Percentiles rank a stretch among this genome's conserved stretches.
These are phyloP conservation scores for Chloranthus sessilifolius DNA, from an alignment of 164 flowering plant genomes.

Conservation along the genomic window DNA sequence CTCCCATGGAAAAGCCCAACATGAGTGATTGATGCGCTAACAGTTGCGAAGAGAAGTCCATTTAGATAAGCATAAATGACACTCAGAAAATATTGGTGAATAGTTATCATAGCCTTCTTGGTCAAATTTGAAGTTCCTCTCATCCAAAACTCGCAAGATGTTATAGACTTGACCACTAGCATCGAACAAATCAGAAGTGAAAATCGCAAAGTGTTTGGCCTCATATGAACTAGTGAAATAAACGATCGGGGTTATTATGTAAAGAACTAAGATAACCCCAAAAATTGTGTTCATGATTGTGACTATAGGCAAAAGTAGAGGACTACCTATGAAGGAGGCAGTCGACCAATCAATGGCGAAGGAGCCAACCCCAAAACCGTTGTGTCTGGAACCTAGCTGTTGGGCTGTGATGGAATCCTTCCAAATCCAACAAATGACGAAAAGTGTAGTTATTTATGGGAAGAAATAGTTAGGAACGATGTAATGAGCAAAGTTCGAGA, in stretches of 20 bases:
- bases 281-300: constrained; percentile 35
- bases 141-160: constrained; percentile 25
- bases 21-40: constrained; percentile 53
- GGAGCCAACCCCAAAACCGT: constrained; percentile 58
- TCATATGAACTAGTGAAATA: constrained; percentile 48
- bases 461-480: constrained; percentile 34
- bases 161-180: constrained; percentile 32
- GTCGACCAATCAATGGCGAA: constrained; percentile 57
- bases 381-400: constrained; percentile 48
- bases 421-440: constrained; percentile 56
- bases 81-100: constrained; percentile 42
- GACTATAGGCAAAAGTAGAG: constrained; percentile 49
- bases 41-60: constrained; percentile 51
- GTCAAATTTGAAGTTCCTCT: constrained; percentile 23
- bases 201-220: constrained; percentile 48
- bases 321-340: constrained; percentile 42
- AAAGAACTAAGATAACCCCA: constrained; percentile 33
- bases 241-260: constrained; percentile 35
- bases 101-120: constrained; percentile 35
- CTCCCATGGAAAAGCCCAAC: constrained; percentile 53
- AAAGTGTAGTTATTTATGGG: constrained; percentile 44
- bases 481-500: constrained; percentile 39
- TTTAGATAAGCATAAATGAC: constrained; percentile 31
- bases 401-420: constrained; percentile 33
- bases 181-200: constrained; percentile 38